A percentile compares a stretch with the other conserved stretches of the same genome.
Evolutionary conservation across 768 basidiomycete genomes (phyloP).

Genomic region (Auricularia auricula-judae): DNA sequence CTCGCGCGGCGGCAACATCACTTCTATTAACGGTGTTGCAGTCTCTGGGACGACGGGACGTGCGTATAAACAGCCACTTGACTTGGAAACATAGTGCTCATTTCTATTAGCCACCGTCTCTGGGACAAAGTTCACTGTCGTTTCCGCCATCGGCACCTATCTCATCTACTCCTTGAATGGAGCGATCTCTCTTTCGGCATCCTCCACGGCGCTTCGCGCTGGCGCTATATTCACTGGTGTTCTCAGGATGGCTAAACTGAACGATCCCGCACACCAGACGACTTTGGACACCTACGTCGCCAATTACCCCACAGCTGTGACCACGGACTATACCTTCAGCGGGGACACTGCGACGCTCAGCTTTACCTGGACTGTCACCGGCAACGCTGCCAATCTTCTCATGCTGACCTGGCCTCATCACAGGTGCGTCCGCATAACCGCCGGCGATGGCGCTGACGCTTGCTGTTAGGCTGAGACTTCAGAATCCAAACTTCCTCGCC

Average conservation of each 20-base stretch:
- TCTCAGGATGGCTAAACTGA: slow-evolving; percentile 15
- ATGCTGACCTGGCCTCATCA: slow-evolving; percentile 27
- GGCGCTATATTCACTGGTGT: slow-evolving; percentile 19
- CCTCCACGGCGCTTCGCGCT: slow-evolving; percentile 13
- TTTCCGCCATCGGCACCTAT: slow-evolving; percentile 21
- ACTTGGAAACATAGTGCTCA: background rate
- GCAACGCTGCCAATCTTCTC: slow-evolving; percentile 18
- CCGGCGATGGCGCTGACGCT: background rate
- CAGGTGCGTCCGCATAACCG: slow-evolving; percentile 10
- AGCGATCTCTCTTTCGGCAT: slow-evolving; percentile 19
- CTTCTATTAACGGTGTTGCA: slow-evolving; percentile 18
- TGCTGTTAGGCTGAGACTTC: background rate
- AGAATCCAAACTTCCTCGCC: slow-evolving; percentile 15
- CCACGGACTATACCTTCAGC: slow-evolving; percentile 20
- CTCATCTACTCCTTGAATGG: slow-evolving; percentile 23
- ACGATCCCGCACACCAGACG: slow-evolving; percentile 13
- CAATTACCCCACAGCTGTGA: slow-evolving; percentile 20
- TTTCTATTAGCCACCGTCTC: slow-evolving; percentile 13
- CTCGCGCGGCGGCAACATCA: slow-evolving; percentile 20
- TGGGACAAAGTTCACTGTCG: slow-evolving; percentile 20
- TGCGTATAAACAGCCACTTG: background rate
- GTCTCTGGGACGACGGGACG: slow-evolving; percentile 5
- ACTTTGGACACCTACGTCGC: slow-evolving; percentile 21
- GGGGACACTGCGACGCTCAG: slow-evolving; percentile 20
- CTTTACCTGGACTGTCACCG: slow-evolving; percentile 23